phyloP scores from a whole-genome alignment of 305 asterid species.

The Solanum hybrid region DNA sequence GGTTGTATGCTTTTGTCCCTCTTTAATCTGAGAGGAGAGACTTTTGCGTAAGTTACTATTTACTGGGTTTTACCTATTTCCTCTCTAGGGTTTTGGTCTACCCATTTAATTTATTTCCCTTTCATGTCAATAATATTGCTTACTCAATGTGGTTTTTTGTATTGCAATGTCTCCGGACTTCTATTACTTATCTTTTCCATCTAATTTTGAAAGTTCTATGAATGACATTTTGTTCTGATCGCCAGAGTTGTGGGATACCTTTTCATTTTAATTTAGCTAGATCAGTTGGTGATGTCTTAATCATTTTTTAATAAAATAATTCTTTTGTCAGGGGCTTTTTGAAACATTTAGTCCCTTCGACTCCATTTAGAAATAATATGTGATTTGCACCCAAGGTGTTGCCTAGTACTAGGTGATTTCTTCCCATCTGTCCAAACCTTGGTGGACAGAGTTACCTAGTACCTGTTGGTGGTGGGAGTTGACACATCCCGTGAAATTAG shows the following conservation, averaged over 20 bases:
- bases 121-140: background rate
- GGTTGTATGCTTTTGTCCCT: background rate
- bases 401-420: background rate
- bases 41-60: background rate
- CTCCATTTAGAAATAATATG: background rate
- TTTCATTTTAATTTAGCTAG: background rate
- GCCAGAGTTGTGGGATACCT: background rate
- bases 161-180: background rate
- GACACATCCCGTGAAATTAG: background rate
- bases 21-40: background rate
- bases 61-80: background rate
- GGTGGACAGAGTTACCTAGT: background rate
- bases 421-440: background rate
- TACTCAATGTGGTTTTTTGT: background rate
- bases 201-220: background rate
- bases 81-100: background rate
- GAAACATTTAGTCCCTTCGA: background rate
- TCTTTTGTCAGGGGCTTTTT: background rate
- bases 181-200: background rate
- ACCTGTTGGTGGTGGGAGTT: background rate
- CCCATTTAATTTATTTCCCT: background rate
- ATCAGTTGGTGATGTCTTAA: background rate
- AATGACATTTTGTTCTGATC: background rate
- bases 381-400: background rate
- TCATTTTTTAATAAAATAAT: background rate